Conservation (phyloP, 768 basidiomycete species). For the Hortiboletus flavorubellus region DNA sequence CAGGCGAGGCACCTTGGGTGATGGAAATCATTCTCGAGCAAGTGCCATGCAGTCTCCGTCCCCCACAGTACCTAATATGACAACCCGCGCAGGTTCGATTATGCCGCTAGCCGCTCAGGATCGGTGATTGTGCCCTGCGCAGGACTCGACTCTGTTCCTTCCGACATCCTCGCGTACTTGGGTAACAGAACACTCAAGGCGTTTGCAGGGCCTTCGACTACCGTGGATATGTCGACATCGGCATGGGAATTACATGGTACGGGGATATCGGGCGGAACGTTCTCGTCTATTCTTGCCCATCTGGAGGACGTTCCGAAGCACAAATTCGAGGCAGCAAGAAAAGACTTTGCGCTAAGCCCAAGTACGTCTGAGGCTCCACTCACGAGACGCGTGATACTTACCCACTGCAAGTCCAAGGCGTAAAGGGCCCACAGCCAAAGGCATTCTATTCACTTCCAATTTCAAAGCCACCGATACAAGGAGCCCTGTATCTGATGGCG, state of each 20-base stretch:
- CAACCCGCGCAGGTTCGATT: constrained; percentile 55
- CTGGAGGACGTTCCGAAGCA: constrained; percentile 33
- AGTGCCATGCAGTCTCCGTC: constrained; percentile 25
- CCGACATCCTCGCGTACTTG: constrained; percentile 66
- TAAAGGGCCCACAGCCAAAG: constrained; percentile 24
- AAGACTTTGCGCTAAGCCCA: constrained; percentile 43
- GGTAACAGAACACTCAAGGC: constrained; percentile 67
- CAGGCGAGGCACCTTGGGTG: constrained; percentile 71
- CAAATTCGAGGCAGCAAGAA: constrained; percentile 26
- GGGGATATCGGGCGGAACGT: constrained; percentile 37
- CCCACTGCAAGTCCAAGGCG: constrained; percentile 30
- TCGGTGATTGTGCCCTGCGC: constrained; percentile 78
- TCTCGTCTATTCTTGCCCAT: constrained; percentile 32
- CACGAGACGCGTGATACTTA: not conserved
- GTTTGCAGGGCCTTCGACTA: constrained; percentile 32
- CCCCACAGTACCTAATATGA: constrained; percentile 8
- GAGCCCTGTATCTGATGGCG: constrained; percentile 44
- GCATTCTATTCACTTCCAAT: constrained; percentile 38
- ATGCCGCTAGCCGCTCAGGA: constrained; percentile 61
- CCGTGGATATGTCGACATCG: constrained; percentile 55
- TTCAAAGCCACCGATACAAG: constrained; percentile 33
- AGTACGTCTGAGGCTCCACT: constrained; percentile 26
- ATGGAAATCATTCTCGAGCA: constrained; percentile 57
- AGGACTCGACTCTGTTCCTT: constrained; percentile 76
- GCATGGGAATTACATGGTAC: constrained; percentile 38